Base-by-base conservation (phyloP, 2,329 filamentous ascomycete species). In the Colletotrichum liriopes region DNA sequence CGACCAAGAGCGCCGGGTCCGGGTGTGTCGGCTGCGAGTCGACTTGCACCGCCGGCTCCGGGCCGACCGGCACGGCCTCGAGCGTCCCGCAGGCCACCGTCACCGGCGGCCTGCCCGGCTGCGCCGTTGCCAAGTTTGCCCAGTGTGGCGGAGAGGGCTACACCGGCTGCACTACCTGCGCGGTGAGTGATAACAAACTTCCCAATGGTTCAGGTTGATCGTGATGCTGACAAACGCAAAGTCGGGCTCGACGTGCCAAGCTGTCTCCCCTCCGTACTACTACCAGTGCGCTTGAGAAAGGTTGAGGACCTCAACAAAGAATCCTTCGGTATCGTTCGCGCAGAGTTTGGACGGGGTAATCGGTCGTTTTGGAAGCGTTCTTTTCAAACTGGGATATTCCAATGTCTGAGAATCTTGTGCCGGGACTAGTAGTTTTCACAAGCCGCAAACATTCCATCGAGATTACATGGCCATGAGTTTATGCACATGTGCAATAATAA, bases 1-100 rank as follows among this genome's bases (percentile, higher is more conserved):
- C 81, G 2, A 83, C 81, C 6, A 83, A 83, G 77, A 74, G 71
- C 7, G 82, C 84, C 23, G 84, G 85, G 29, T 81, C 81, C 2
- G 78, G 70, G 1, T 86, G 85, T 55, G 74, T 73, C 8, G 83
- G 82, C 9, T 86, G 84, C 67, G 83, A 83, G 69, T 77, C 78
- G 51, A 85, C 80, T 37, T 84, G 81, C 74, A 79, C 76, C 37
- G 79, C 76, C 11, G 83, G 83, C 18, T 75, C 74, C 5, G 77
- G 79, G 3, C 77, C 80, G 1, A 74, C 76, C 1, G 78, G 78
- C 0, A 79, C 77, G 5, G 76, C 76, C 29, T 76, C 77, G 65
- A 58, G 56, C 32, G 69, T 72, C 39, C 72, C 76, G 56, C 66
- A 60, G 51, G 71, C 73, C 6, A 73, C 56, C 29, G 64, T 29